Evolutionary conservation across 2,329 filamentous ascomycete species (phyloP).

Genomic region (Alternaria dauci): DNA sequence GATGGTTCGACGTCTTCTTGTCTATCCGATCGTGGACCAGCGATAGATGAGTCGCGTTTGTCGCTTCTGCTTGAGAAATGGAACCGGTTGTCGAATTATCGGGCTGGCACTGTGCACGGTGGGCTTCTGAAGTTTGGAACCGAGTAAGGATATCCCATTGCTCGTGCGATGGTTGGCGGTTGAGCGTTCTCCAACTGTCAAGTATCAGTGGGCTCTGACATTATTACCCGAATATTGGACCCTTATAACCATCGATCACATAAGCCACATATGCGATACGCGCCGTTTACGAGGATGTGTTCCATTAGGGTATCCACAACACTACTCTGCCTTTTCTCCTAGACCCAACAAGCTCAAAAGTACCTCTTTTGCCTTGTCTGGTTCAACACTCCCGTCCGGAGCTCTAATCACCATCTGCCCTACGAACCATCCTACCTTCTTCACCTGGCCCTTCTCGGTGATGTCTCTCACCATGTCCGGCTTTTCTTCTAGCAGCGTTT

Average conservation of each 20-base stretch:
- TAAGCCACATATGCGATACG: background rate
- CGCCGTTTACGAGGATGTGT: background rate
- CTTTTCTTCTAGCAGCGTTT: slow-evolving; percentile 62
- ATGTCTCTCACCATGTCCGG: slow-evolving; percentile 68
- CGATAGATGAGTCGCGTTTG: background rate
- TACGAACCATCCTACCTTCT: slow-evolving; percentile 74
- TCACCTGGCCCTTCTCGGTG: slow-evolving; percentile 64
- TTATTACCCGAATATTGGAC: background rate
- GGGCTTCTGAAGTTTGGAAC: background rate
- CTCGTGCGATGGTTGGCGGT: background rate
- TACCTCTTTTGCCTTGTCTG: slow-evolving; percentile 64
- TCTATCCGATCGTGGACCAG: background rate
- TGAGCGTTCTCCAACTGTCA: background rate
- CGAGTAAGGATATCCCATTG: background rate
- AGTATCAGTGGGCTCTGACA: slow-evolving; percentile 3
- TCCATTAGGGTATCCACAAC: slow-evolving; percentile 11
- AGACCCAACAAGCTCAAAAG: slow-evolving; percentile 59
- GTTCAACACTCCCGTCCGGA: slow-evolving; percentile 68
- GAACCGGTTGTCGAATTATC: background rate
- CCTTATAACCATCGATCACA: slow-evolving; percentile 2
- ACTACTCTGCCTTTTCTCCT: background rate
- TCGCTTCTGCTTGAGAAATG: too few species aligned
- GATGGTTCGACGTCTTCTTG: background rate
- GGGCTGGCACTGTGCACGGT: background rate
- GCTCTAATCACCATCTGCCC: slow-evolving; percentile 72